These are phyloP conservation scores for Coemansia umbellata DNA, from an alignment of 192 early-diverging fungal genomes.

Conservation along the genomic window DNA sequence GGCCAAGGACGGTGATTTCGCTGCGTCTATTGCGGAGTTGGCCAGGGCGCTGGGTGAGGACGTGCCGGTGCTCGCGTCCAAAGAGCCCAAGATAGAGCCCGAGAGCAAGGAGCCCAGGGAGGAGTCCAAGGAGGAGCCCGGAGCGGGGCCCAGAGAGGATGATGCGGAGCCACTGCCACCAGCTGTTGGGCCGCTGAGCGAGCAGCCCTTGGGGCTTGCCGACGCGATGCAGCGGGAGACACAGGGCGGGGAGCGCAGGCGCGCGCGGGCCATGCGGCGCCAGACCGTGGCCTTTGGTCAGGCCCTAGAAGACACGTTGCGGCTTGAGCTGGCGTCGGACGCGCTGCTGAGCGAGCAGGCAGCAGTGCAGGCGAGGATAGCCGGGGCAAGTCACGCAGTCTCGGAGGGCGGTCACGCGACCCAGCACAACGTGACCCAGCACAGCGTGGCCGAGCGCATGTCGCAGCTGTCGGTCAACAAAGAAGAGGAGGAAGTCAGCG, in stretches of 20 bases:
- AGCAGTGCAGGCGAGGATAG: slow-evolving; percentile 30
- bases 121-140: background rate
- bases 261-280: no score
- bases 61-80: slow-evolving; percentile 5
- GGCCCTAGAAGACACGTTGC: no score
- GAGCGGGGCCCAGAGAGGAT: no score
- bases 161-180: slow-evolving; percentile 5
- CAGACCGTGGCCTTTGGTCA: no score
- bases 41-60: slow-evolving; percentile 46
- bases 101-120: background rate
- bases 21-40: slow-evolving; percentile 30
- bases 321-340: slow-evolving; percentile 9
- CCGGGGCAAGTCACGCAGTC: no score
- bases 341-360: slow-evolving; percentile 40
- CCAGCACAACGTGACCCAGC: no score
- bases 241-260: no score
- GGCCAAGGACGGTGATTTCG: slow-evolving; percentile 5
- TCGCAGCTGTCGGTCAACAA: background rate
- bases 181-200: background rate
- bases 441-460: background rate
- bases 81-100: background rate
- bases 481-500: background rate
- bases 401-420: no score
- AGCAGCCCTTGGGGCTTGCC: slow-evolving; percentile 30
- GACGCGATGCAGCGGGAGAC: no score